Conservation (phyloP, 768 basidiomycete genomes). For the Podaxis mareebaensis region DNA sequence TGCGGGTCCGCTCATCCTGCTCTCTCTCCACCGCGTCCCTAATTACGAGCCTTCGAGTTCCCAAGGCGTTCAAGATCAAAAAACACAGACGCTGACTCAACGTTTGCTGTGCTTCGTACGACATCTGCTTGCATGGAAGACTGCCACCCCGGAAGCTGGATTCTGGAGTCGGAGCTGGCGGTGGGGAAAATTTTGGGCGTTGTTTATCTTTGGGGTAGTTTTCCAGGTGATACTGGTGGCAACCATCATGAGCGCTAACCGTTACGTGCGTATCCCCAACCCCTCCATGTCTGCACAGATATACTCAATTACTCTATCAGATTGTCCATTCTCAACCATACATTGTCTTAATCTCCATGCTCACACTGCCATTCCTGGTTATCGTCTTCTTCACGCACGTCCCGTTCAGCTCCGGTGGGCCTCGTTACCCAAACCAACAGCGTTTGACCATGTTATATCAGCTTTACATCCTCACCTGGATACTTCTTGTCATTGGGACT, state of each 20-base stretch:
- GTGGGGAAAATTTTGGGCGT: slow-evolving; percentile 58
- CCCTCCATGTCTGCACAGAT: not conserved
- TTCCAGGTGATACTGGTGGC: slow-evolving; percentile 45
- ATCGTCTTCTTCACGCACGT: slow-evolving; percentile 35
- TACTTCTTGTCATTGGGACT: slow-evolving; percentile 50
- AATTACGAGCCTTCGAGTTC: not conserved
- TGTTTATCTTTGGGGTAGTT: slow-evolving; percentile 41
- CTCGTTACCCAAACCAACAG: slow-evolving; percentile 39
- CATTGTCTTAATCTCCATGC: slow-evolving; percentile 45
- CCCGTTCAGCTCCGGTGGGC: slow-evolving; percentile 26
- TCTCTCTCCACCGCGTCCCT: slow-evolving; percentile 34
- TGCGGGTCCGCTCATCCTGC: slow-evolving; percentile 51
- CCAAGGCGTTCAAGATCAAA: not conserved
- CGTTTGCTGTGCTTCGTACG: not conserved
- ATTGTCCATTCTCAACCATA: slow-evolving; percentile 40
- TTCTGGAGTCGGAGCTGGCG: slow-evolving; percentile 31
- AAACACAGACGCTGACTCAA: not conserved
- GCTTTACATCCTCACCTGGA: slow-evolving; percentile 59
- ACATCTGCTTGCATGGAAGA: not conserved
- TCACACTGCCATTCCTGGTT: slow-evolving; percentile 47
- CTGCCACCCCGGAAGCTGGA: not conserved
- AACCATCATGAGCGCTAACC: slow-evolving; percentile 51
- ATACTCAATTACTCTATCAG: slow-evolving; percentile 7
- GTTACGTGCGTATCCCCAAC: slow-evolving; percentile 44
- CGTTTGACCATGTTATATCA: slow-evolving; percentile 54